Evolutionary conservation across 2,329 filamentous ascomycete species (phyloP), one percentile per base, ranked within the genome.

Genomic region (Ophiostoma sp.): DNA sequence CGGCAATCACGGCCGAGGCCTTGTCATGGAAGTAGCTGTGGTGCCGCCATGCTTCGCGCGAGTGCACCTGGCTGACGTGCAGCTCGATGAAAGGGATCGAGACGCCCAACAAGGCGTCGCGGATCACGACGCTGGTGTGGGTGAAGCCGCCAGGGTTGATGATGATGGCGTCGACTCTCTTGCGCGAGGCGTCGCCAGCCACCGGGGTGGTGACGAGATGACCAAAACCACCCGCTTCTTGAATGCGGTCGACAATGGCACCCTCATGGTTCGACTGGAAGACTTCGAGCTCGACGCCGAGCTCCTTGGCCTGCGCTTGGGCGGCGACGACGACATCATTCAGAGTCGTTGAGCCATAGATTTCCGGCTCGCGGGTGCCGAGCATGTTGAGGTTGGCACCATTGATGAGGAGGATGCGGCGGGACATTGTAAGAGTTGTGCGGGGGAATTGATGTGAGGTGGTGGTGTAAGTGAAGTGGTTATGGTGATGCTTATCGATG

Each of bases 301-400:
- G 85, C 0, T 79, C 76, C 0, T 81, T 66, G 42, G 88, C 88
- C 74, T 90, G 88, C 0, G 82, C 75, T 68, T 83, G 78, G 31
- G 87, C 87, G 11, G 82, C 77, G 1, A 80, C 74, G 64, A 89
- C 85, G 19, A 95, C 86, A 76, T 93, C 88, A 25, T 83, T 69
- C 15, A 95, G 88, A 0, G 92, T 93, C 0, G 89, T 90, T 75
- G 84, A 85, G 79, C 92, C 92, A 83, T 95, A 94, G 78, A 93
- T 87, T 36, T 89, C 83, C 19, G 92, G 92, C 80, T 95, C 92
- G 28, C 93, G 87, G 15, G 88, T 91, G 48, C 92, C 92, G 39
- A 95, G 87, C 69, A 95, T 90, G 82, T 94, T 94, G 78, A 95
- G 90, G 81, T 95, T 95, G 42, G 92, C 92, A n/a, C 92, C 92